Evolutionary conservation across 1,284 basidiomycete genomes (phyloP), one percentile per base, ranked within the genome.

Genomic region (Fomitopsis schrenkii): DNA sequence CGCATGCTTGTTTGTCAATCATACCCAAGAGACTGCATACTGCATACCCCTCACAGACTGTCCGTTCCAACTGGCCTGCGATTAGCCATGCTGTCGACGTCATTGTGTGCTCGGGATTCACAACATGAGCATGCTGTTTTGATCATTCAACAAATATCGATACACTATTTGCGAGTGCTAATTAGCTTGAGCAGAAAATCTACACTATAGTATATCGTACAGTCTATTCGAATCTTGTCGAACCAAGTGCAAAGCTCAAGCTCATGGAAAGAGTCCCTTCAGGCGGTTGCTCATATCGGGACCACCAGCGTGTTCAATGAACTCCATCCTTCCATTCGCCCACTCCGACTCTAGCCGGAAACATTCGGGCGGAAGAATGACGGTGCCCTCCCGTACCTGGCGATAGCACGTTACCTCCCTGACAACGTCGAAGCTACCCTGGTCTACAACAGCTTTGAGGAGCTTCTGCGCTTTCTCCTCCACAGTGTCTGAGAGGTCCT

Each of bases 331-430:
- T 54, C 56, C 35, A 36, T 6, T 58, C 60, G 60, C 67, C 74
- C 64, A 71, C 56, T 59, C 66, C 41, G 58, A 74, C 40, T 58
- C 60, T 55, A 71, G 64, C 42, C 68, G 66, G 63, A 77, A 82
- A 63, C 83, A 83, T 22, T 54, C 60, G 0, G 80, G 82, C 9
- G 81, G 77, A 14, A 76, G 62, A 14, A 77, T 22, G 26, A 75
- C 67, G 9, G 45, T 64, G 6, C 70, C 70, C 17, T 66, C 67
- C 28, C 61, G 60, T 22, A 62, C 59, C 67, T 84, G 83, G 41
- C 72, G 72, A 72, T 91, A 91, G 50, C 67, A 66, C 55, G 85
- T 74, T 26, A 90, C 75, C 26, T 88, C 83, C 64, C 74, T 73
- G 33, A 90, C 76, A 36, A 79, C 70, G 14, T 82, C 78, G 55